These are phyloP conservation scores for Pyrus communis DNA, from an alignment of 306 rosid species.

Conservation along the genomic window DNA sequence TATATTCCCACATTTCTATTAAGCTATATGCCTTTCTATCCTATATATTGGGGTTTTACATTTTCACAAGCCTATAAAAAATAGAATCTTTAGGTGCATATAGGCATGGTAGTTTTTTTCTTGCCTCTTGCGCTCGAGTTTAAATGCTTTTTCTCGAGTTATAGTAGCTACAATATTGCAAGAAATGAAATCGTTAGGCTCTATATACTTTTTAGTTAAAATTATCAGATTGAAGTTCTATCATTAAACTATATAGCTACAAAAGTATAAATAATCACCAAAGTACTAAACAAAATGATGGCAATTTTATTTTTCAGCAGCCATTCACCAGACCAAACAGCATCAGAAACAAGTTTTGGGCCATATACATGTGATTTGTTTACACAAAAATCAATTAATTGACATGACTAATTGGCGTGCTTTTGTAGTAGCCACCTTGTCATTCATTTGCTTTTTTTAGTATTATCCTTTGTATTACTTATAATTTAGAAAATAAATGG, in stretches of 20 bases:
- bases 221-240: not conserved
- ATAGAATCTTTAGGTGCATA: too few relatives aligned
- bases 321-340: not conserved
- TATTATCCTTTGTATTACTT: not conserved
- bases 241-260: not conserved
- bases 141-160: too few relatives aligned
- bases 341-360: not conserved
- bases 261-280: not conserved
- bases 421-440: not conserved
- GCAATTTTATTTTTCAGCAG: not conserved
- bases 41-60: not conserved
- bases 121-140: not conserved
- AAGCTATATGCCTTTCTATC: not conserved
- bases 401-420: not conserved
- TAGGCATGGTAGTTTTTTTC: too few relatives aligned
- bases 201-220: not conserved
- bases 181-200: not conserved
- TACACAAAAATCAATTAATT: not conserved
- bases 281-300: constrained; percentile 6
- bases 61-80: not conserved
- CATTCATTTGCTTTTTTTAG: not conserved
- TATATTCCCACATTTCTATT: constrained; percentile 31
- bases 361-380: not conserved
- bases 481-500: not conserved
- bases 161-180: not conserved